Evolutionary conservation across 805 yeast genomes (phyloP).

Genomic region (Cyberlindnera saturnus): DNA sequence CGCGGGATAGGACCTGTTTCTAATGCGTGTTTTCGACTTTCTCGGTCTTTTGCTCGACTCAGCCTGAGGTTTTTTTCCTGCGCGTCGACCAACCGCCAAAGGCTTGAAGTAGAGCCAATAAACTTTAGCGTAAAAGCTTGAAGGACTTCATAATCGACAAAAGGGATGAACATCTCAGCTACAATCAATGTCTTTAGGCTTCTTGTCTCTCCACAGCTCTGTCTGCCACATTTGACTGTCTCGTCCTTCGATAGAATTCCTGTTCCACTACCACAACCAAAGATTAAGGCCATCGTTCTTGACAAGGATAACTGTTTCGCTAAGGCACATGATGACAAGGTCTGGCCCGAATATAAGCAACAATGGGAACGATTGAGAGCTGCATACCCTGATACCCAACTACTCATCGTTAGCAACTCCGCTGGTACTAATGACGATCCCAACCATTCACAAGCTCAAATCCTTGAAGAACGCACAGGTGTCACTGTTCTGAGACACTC

Average conservation of each 20-base stretch:
- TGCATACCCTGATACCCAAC: slow-evolving; percentile 54
- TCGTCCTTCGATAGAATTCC: slow-evolving; percentile 55
- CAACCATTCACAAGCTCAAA: slow-evolving; percentile 50
- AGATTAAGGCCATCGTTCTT: slow-evolving; percentile 70
- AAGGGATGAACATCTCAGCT: slow-evolving; percentile 62
- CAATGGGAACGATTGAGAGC: slow-evolving; percentile 50
- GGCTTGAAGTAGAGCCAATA: too few species aligned
- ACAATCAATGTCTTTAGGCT: slow-evolving; percentile 62
- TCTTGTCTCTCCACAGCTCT: slow-evolving; percentile 55
- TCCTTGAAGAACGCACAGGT: slow-evolving; percentile 59
- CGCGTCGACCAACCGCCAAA: too few species aligned
- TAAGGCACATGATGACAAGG: slow-evolving; percentile 66
- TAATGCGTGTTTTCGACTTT: too few species aligned
- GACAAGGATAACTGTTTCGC: slow-evolving; percentile 98
- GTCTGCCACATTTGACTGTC: slow-evolving; percentile 57
- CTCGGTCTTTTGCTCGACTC: too few species aligned
- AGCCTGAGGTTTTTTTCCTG: too few species aligned
- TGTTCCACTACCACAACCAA: slow-evolving; percentile 38
- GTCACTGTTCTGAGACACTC: slow-evolving; percentile 65
- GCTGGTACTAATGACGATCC: slow-evolving; percentile 85
- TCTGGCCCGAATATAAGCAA: slow-evolving; percentile 66
- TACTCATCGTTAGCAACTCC: slow-evolving; percentile 82
- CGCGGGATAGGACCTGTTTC: too few species aligned
- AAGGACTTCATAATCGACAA: neutral
- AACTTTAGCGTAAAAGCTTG: too few species aligned